These are phyloP conservation scores for Saururus chinensis DNA, from an alignment of 164 flowering plant genomes.

Conservation along the genomic window DNA sequence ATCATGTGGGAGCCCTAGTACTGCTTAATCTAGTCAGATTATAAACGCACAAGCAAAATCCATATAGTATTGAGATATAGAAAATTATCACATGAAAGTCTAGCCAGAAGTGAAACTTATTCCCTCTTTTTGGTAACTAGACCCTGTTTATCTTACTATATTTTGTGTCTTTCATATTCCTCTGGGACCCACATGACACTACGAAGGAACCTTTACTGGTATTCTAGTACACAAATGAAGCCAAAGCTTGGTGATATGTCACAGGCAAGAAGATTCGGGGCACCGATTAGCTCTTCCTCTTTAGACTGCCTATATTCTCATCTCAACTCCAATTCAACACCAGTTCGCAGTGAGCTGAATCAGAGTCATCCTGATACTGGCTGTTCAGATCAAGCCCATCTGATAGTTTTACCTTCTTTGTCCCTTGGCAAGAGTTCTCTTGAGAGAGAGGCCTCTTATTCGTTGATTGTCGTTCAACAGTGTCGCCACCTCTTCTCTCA, in stretches of 20 bases:
- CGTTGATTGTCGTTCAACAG: conserved; percentile 27
- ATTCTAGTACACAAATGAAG: neutral
- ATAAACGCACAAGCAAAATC: neutral
- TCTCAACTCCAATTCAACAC: conserved; percentile 33
- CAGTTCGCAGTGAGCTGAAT: conserved; percentile 27
- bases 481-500: too few relatives aligned
- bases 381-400: conserved; percentile 46
- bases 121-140: neutral
- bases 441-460: conserved; percentile 14
- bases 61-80: neutral
- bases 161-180: neutral
- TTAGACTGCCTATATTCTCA: too few relatives aligned
- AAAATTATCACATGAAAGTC: neutral
- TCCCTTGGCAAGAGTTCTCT: conserved; percentile 9
- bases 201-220: neutral
- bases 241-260: neutral
- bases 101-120: neutral
- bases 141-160: neutral
- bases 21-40: too few relatives aligned
- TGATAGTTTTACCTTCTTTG: conserved; percentile 17
- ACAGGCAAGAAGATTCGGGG: too few relatives aligned
- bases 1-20: too few relatives aligned
- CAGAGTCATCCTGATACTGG: conserved; percentile 30
- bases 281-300: too few relatives aligned
- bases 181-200: too few relatives aligned